Conservation (phyloP, 1,139 yeast genomes). For the Scheffersomyces illinoinensis region DNA sequence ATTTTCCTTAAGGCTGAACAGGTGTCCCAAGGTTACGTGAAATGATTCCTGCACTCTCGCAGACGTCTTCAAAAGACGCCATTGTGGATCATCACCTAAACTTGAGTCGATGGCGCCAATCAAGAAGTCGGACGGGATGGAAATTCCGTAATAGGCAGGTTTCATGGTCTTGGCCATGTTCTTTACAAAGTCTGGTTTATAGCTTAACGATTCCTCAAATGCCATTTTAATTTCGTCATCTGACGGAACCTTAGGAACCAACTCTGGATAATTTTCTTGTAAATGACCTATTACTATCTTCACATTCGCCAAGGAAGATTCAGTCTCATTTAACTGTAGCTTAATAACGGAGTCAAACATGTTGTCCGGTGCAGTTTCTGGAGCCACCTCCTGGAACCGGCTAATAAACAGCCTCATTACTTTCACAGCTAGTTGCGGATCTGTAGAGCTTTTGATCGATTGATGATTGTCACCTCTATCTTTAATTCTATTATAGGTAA, state of each 20-base stretch:
- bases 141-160: constrained; percentile 33
- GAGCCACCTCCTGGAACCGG: constrained; percentile 63
- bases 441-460: constrained; percentile 59
- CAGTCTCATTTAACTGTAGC: constrained; percentile 44
- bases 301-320: constrained; percentile 57
- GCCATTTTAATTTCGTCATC: constrained; percentile 41
- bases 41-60: constrained; percentile 56
- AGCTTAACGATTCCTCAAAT: constrained; percentile 49
- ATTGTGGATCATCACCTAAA: constrained; percentile 23
- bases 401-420: constrained; percentile 75
- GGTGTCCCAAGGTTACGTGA: constrained; percentile 80
- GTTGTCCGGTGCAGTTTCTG: constrained; percentile 56
- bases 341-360: constrained; percentile 62
- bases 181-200: constrained; percentile 54
- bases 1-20: constrained; percentile 23
- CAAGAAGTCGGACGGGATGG: constrained; percentile 12
- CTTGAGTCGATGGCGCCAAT: constrained; percentile 6
- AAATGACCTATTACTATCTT: constrained; percentile 43
- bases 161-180: constrained; percentile 16
- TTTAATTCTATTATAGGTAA: constrained; percentile 62
- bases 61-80: constrained; percentile 24
- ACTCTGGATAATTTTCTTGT: constrained; percentile 42
- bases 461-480: constrained; percentile 89
- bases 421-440: constrained; percentile 46
- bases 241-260: constrained; percentile 45